Percentiles rank a stretch among this genome's conserved stretches.
These are phyloP conservation scores for Colletotrichum falcatum DNA, from an alignment of 2,329 filamentous ascomycete genomes.

Conservation along the genomic window DNA sequence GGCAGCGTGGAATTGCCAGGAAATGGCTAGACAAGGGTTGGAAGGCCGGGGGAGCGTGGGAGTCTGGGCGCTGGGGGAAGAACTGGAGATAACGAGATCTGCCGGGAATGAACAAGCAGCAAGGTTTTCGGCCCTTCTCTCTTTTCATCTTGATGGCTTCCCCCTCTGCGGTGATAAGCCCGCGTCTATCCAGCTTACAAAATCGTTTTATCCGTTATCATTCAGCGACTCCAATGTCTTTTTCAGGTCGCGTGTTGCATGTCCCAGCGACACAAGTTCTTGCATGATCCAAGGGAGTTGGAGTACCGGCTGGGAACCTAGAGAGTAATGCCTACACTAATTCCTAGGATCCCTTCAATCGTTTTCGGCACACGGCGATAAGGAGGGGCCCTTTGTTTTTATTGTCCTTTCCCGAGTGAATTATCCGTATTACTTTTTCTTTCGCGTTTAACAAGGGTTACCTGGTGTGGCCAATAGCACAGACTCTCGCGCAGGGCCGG, in stretches of 20 bases:
- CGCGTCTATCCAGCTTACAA: too few species aligned
- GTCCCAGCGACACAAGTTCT: neutral
- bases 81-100: slow-evolving; percentile 25
- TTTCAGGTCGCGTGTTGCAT: neutral
- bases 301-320: slow-evolving; percentile 3
- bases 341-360: neutral
- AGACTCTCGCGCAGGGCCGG: slow-evolving; percentile 18
- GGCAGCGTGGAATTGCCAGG: slow-evolving; percentile 22
- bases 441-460: slow-evolving; percentile 26
- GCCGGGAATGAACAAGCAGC: slow-evolving; percentile 3
- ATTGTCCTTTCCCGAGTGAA: neutral
- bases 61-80: neutral
- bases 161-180: neutral
- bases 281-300: neutral
- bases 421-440: neutral
- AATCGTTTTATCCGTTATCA: too few species aligned
- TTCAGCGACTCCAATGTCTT: neutral
- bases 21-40: slow-evolving; percentile 16
- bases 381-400: slow-evolving; percentile 15
- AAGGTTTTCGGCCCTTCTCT: slow-evolving; percentile 3
- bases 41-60: slow-evolving; percentile 5
- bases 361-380: slow-evolving; percentile 27
- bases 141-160: neutral
- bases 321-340: neutral
- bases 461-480: slow-evolving; percentile 20